Evolutionary conservation across 2,329 filamentous ascomycete genomes (phyloP).

Genomic region (Neopestalotiopsis clavispora): DNA sequence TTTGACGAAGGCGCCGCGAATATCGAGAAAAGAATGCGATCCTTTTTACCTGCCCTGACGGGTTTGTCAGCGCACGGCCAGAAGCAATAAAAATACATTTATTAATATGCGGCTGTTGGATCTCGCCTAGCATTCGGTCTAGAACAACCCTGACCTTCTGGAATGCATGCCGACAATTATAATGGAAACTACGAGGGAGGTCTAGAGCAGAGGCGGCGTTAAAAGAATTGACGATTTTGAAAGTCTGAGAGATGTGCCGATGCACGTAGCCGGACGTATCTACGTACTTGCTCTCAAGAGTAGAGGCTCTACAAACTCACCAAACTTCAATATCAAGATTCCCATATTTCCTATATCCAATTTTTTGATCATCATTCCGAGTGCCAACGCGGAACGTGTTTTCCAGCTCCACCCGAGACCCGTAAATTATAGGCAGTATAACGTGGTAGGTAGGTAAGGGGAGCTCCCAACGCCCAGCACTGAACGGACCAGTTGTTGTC

Average conservation of each 20-base stretch:
- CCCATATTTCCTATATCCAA: background rate
- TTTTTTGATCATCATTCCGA: background rate
- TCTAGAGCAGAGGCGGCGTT: background rate
- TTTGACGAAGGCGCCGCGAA: no score
- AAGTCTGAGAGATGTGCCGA: background rate
- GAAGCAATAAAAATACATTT: background rate
- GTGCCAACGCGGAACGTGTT: constrained; percentile 1
- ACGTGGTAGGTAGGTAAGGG: background rate
- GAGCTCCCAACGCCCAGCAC: background rate
- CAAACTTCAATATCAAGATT: background rate
- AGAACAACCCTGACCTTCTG: background rate
- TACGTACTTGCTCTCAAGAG: no score
- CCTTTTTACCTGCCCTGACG: no score
- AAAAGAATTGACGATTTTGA: background rate
- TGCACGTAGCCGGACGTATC: no score
- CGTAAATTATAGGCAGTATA: constrained; percentile 2
- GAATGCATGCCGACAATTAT: background rate
- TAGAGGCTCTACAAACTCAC: no score
- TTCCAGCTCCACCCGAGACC: background rate
- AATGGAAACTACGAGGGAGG: background rate
- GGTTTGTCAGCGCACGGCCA: no score
- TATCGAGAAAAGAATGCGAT: no score
- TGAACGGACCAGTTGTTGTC: background rate
- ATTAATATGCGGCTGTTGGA: background rate
- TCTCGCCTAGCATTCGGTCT: background rate